Percentiles rank a stretch among this genome's conserved stretches.
These are phyloP conservation scores for Sinapis alba DNA, from an alignment of 441 rosid genomes.

Conservation along the genomic window DNA sequence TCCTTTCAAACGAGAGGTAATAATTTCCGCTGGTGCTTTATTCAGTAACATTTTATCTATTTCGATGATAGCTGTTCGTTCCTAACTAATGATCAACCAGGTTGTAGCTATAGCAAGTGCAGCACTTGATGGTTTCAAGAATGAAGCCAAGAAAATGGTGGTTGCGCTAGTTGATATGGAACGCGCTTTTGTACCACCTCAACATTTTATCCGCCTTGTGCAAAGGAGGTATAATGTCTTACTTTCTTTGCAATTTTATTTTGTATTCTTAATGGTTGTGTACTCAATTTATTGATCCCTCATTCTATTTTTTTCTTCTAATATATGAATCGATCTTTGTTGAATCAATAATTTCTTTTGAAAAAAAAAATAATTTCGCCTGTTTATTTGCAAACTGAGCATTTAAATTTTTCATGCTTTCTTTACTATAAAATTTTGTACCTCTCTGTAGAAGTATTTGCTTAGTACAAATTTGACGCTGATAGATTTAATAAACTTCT, in stretches of 20 bases:
- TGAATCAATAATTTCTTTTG: neutral
- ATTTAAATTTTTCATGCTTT: neutral
- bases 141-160: slow-evolving; percentile 90
- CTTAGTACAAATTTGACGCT: neutral
- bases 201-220: slow-evolving; percentile 93
- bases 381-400: neutral
- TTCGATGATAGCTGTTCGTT: slow-evolving; percentile 20
- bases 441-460: neutral
- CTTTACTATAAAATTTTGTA: neutral
- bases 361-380: neutral
- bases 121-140: slow-evolving; percentile 89
- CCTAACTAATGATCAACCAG: slow-evolving; percentile 43
- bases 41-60: slow-evolving; percentile 12
- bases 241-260: slow-evolving; percentile 8
- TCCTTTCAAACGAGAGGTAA: slow-evolving; percentile 93
- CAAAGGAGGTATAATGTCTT: slow-evolving; percentile 69
- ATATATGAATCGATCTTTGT: neutral
- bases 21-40: slow-evolving; percentile 8
- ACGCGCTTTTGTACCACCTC: slow-evolving; percentile 98
- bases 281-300: neutral
- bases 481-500: neutral
- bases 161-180: slow-evolving; percentile 98
- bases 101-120: slow-evolving; percentile 85
- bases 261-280: neutral
- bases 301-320: neutral